A percentile compares a stretch with the other conserved stretches of the same genome.
Evolutionary conservation across 805 yeast species (phyloP).

Genomic region (Saccharomycopsis olivae): DNA sequence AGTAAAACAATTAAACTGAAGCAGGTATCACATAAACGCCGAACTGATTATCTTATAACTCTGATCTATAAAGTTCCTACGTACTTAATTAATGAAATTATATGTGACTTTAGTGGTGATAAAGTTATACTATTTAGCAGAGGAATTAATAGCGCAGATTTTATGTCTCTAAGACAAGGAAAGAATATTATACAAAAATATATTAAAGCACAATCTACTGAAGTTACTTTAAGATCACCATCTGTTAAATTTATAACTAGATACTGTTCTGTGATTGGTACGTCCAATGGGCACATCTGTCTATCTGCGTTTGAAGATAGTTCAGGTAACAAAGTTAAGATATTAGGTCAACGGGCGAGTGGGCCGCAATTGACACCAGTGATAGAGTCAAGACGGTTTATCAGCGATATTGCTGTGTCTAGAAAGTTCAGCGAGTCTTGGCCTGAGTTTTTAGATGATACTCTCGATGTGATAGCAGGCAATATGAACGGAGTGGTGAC

Average conservation of each 20-base stretch:
- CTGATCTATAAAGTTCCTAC: slow-evolving; percentile 10
- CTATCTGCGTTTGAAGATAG: background rate
- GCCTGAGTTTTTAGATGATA: slow-evolving; percentile 2
- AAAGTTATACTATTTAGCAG: slow-evolving; percentile 8
- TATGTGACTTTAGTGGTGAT: slow-evolving; percentile 14
- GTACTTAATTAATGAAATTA: slow-evolving; percentile 7
- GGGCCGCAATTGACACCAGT: no score
- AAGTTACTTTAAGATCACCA: background rate
- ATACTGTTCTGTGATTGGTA: slow-evolving; percentile 6
- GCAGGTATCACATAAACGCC: background rate
- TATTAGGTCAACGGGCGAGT: no score
- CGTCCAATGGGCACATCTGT: background rate
- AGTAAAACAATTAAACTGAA: slow-evolving; percentile 7
- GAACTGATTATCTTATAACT: slow-evolving; percentile 9
- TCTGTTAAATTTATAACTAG: background rate
- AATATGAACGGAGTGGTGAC: slow-evolving; percentile 14
- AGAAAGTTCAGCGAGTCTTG: no score
- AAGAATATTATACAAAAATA: slow-evolving; percentile 5
- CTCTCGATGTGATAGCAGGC: slow-evolving; percentile 14
- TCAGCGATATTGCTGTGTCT: slow-evolving; percentile 7
- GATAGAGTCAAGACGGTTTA: slow-evolving; percentile 1
- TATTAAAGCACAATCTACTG: slow-evolving; percentile 5
- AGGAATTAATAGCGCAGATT: slow-evolving; percentile 5
- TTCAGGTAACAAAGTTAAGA: no score
- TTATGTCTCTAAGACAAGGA: slow-evolving; percentile 14